A percentile compares a stretch with the other conserved stretches of the same genome.
Conservation (phyloP, 2,329 filamentous ascomycete species). For the Alternaria solani region DNA sequence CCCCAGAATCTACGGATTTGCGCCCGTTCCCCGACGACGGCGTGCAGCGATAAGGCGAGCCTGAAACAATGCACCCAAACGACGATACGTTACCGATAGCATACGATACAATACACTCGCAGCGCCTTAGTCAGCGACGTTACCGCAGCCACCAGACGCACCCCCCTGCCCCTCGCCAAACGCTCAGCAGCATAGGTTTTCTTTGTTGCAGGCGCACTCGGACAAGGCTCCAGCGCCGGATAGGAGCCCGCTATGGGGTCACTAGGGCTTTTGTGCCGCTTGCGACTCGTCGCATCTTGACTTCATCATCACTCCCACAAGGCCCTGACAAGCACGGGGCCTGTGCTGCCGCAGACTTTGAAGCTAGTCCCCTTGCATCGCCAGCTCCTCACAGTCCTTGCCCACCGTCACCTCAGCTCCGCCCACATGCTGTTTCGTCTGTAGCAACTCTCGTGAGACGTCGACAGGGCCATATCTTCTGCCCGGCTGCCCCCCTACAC, state of each 20-base stretch:
- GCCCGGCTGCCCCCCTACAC: slow-evolving; percentile 9
- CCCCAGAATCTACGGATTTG: not conserved
- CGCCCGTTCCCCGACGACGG: not conserved
- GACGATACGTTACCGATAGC: not conserved
- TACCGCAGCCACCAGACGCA: slow-evolving; percentile 9
- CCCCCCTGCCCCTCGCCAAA: slow-evolving; percentile 28
- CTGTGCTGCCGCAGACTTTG: slow-evolving; percentile 35
- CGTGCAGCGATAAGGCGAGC: not conserved
- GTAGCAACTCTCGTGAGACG: slow-evolving; percentile 39
- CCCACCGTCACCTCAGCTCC: slow-evolving; percentile 40
- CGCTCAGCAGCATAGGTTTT: slow-evolving; percentile 17
- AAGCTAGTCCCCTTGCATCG: slow-evolving; percentile 37
- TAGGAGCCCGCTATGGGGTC: slow-evolving; percentile 18
- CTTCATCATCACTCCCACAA: slow-evolving; percentile 13
- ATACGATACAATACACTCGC: slow-evolving; percentile 4
- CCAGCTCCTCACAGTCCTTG: slow-evolving; percentile 40
- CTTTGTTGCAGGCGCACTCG: slow-evolving; percentile 18
- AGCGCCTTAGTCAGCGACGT: slow-evolving; percentile 16
- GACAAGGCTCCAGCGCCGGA: slow-evolving; percentile 34
- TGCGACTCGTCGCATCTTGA: slow-evolving; percentile 16
- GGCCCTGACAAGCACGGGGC: slow-evolving; percentile 28
- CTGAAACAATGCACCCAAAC: not conserved
- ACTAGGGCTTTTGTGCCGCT: slow-evolving; percentile 13
- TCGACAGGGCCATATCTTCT: slow-evolving; percentile 30
- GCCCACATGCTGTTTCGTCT: slow-evolving; percentile 34